A percentile compares a stretch with the other conserved stretches of the same genome.
phyloP scores from a whole-genome alignment of 208 protist species.

The Naegleria lovaniensis region DNA sequence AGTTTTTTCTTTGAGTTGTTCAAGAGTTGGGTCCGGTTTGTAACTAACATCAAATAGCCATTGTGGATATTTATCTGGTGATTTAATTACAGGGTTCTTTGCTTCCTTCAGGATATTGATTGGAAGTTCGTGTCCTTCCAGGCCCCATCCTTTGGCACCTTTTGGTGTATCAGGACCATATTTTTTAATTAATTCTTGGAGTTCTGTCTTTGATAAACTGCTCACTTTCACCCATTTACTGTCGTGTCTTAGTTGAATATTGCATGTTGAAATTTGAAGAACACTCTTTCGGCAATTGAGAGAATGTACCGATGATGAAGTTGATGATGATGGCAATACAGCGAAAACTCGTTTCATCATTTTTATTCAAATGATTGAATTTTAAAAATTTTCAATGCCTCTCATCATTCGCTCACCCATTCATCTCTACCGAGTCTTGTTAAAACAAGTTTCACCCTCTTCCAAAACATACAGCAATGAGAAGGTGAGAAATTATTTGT shows the following conservation, averaged over 20 bases:
- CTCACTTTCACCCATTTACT: neutral
- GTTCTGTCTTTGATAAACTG: neutral
- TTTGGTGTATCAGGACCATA: neutral
- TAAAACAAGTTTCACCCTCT: neutral
- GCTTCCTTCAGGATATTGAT: neutral
- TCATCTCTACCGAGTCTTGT: neutral
- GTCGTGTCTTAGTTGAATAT: neutral
- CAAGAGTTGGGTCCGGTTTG: neutral
- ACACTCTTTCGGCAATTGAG: neutral
- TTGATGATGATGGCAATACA: neutral
- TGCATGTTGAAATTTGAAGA: neutral
- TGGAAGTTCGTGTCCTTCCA: neutral
- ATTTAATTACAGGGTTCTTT: neutral
- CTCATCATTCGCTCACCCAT: neutral
- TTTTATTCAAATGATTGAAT: neutral
- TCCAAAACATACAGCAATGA: neutral
- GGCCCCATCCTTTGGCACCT: neutral
- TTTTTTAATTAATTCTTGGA: neutral
- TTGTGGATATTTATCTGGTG: neutral
- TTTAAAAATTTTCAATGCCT: neutral
- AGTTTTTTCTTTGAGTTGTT: neutral
- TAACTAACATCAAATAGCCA: neutral
- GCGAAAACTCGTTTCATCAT: neutral
- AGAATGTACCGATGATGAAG: too few relatives aligned
- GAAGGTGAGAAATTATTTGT: neutral